Evolutionary conservation across 441 rosid genomes (phyloP).

Genomic region (Pelargonium cotyledonis): DNA sequence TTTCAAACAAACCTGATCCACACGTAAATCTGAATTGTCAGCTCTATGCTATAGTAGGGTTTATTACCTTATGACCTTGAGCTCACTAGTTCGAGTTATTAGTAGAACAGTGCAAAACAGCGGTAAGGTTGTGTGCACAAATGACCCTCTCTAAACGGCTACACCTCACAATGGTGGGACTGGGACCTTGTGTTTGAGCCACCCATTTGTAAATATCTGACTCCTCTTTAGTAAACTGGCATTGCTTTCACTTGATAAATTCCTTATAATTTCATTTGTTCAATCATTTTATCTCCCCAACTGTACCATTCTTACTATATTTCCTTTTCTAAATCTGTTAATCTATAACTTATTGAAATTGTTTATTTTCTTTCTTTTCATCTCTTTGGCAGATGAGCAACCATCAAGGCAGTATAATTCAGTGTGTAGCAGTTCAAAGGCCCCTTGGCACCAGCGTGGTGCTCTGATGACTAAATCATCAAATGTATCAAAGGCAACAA

Average conservation of each 20-base stretch:
- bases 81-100: too few relatives aligned
- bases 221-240: not conserved
- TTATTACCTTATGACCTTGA: too few relatives aligned
- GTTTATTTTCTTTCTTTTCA: constrained; percentile 13
- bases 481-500: constrained; percentile 26
- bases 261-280: not conserved
- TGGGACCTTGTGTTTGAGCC: too few relatives aligned
- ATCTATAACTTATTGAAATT: not conserved
- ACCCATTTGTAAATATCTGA: too few relatives aligned
- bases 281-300: not conserved
- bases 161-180: too few relatives aligned
- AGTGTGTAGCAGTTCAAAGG: constrained; percentile 57
- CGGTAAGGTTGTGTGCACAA: too few relatives aligned
- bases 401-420: constrained; percentile 38
- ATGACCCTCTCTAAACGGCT: too few relatives aligned
- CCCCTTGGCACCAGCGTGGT: constrained; percentile 41
- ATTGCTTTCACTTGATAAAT: too few relatives aligned
- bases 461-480: constrained; percentile 33
- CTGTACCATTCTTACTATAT: not conserved
- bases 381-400: constrained; percentile 32
- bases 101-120: too few relatives aligned
- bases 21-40: too few relatives aligned
- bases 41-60: too few relatives aligned
- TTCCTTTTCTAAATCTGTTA: not conserved
- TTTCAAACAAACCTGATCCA: too few relatives aligned